Base-by-base conservation (phyloP, 441 rosid genomes). In the Pelargonium cotyledonis region DNA sequence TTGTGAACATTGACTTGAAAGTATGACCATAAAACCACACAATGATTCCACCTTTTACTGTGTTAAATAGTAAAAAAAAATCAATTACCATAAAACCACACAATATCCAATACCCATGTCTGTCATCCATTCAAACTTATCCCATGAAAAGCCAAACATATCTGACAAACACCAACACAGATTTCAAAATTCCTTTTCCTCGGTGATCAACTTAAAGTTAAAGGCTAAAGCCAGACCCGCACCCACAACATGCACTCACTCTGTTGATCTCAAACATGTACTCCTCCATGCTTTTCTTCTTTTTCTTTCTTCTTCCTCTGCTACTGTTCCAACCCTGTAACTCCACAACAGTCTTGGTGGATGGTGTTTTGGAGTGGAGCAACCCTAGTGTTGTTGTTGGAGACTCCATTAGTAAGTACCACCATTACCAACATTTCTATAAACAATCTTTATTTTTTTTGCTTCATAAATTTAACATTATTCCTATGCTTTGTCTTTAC, bases 311-410 rank as follows among this genome's bases (percentile, higher is more conserved):
- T 51, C 76, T 85, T 63, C 75, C 80, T 55, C 64, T 78, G 14
- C 53, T 46, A 0, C 75, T 86, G 72, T 63, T 74, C 70, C 72
- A 76, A n/a, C 80, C 64, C 72, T 83, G 77, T 78, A 71, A 72
- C 65, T 85, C 89, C 67, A 61, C 85, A 58, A 85, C 90, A 16
- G 67, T 84, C 14, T 66, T 88, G 0, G 88, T 91, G 1, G 96
- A 90, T 72, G 98, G 96, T 51, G 85, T 78, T 75, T 84, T 91
- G 21, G 75, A 79, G 73, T 85, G 94, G 96, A 81, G 77, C 68
- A 78, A 85, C 19, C 91, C 95, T 15, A 70, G 6, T 73, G 96
- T 86, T 73, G 84, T 81, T 77, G 80, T 84, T 60, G 93, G 97
- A 63, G 98, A 93, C 71, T 81, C 87, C 61, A 68, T 89, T 71